Evolutionary conservation across 2,329 filamentous ascomycete genomes (phyloP), one percentile per base, ranked within the genome.

Genomic region (Phialophora chinensis): DNA sequence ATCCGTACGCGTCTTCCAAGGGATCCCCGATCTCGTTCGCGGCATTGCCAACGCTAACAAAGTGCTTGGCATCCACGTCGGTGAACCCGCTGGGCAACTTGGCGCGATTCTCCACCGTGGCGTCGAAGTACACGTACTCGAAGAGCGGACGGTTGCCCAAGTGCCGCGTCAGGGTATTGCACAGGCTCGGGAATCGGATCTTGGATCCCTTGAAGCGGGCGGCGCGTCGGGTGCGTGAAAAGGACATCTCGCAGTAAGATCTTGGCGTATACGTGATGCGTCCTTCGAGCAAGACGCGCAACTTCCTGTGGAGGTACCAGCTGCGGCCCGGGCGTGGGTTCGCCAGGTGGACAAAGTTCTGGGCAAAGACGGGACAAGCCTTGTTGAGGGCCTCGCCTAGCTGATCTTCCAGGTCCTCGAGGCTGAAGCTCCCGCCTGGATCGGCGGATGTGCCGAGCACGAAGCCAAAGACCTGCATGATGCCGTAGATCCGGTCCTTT

Each of bases 381-480:
- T 53, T 29, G 14, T 53, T 53, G 20, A 53, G 50, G 25, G 20
- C 20, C 5, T 53, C 20, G 8, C 20, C 50, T 7, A 53, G 50
- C 25, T 53, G 20, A 29, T 53, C 50, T 53, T 53, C 50, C 27
- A 53, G 23, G 20, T 53, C 50, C 12, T 53, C 50, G 6, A 53
- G 50, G 12, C 3, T 14, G 25, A 53, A 53, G 14, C 14, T 23
- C 27, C 12, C 5, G 5, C 1, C 12, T 25, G 50, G 50, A 23
- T 25, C 23, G 14, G 20, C 20, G 14, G 50, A 23, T 6, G n/a
- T 25, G 50, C 50, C 50, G 27, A 53, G 50, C 5, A 14, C 12
- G 25, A 53, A 5, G 5, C 27, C 20, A 17, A 25, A 53, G 27
- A 53, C 50, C 25, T 53, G 50, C 50, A 53, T 53, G 23, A 53